These are phyloP conservation scores for Pleurotus salmoneostramineus DNA, from an alignment of 768 basidiomycete species.

Conservation along the genomic window DNA sequence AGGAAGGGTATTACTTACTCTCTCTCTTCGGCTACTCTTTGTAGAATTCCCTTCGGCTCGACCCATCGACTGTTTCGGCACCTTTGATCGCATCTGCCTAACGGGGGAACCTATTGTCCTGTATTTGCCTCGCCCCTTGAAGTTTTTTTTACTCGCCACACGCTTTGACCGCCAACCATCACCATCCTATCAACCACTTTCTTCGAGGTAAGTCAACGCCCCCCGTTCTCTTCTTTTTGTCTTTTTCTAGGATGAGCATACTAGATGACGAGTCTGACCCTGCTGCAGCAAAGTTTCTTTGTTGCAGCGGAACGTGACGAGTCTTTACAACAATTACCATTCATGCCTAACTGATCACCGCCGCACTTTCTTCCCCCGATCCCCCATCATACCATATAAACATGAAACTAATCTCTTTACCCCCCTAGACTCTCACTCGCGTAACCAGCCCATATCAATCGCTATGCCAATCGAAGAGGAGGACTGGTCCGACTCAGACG, in stretches of 20 bases:
- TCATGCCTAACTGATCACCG: slow-evolving; percentile 84
- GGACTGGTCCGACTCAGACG: slow-evolving; percentile 82
- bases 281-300: slow-evolving; percentile 57
- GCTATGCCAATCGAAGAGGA: slow-evolving; percentile 46
- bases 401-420: slow-evolving; percentile 14
- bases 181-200: slow-evolving; percentile 11
- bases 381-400: not conserved
- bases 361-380: slow-evolving; percentile 16
- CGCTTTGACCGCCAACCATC: slow-evolving; percentile 4
- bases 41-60: slow-evolving; percentile 5
- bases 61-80: not conserved
- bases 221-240: slow-evolving; percentile 11
- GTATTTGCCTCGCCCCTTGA: not conserved
- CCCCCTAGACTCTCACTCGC: slow-evolving; percentile 12
- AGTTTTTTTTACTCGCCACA: not conserved
- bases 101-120: not conserved
- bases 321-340: slow-evolving; percentile 65
- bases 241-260: slow-evolving; percentile 33
- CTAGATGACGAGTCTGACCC: slow-evolving; percentile 82
- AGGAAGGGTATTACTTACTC: not conserved
- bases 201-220: slow-evolving; percentile 16
- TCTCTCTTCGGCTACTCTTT: not conserved
- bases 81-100: not conserved
- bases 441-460: slow-evolving; percentile 9
- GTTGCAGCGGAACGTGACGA: slow-evolving; percentile 57